Evolutionary conservation across 1,284 basidiomycete genomes (phyloP).

Genomic region (Phylloboletellus chloephorus): DNA sequence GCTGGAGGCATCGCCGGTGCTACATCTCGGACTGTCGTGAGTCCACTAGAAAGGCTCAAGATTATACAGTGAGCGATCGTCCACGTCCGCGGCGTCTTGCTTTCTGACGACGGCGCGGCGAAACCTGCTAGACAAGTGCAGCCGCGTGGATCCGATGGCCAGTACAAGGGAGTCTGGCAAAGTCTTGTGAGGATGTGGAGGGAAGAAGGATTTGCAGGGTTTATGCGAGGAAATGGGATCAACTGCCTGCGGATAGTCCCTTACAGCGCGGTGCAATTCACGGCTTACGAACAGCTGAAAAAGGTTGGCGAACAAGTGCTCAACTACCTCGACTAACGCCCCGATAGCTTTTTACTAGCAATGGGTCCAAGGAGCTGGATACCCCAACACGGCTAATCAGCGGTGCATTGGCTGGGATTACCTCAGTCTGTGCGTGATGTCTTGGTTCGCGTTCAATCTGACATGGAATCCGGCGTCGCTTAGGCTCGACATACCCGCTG

Average conservation of each 20-base stretch:
- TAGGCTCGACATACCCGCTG: conserved; percentile 87
- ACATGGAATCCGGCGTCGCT: conserved; percentile 7
- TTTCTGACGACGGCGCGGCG: conserved; percentile 2
- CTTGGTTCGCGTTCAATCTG: conserved; percentile 16
- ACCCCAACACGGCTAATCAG: conserved; percentile 77
- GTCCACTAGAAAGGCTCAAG: conserved; percentile 87
- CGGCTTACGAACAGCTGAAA: conserved; percentile 86
- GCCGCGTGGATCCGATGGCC: conserved; percentile 49
- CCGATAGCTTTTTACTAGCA: conserved; percentile 62
- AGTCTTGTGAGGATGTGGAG: conserved; percentile 84
- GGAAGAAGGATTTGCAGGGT: conserved; percentile 89
- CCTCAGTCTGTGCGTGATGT: conserved; percentile 67
- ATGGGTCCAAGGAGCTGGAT: conserved; percentile 71
- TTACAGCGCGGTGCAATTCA: conserved; percentile 80
- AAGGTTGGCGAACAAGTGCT: conserved; percentile 42
- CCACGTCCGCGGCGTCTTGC: background rate
- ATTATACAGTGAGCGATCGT: conserved; percentile 78
- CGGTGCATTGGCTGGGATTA: conserved; percentile 87
- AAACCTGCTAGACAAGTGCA: conserved; percentile 68
- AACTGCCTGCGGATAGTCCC: conserved; percentile 89
- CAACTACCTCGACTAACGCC: conserved; percentile 9
- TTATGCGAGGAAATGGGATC: conserved; percentile 89
- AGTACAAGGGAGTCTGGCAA: conserved; percentile 81
- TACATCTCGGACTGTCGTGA: conserved; percentile 86
- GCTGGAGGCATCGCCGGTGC: conserved; percentile 82